Conservation (phyloP, 257 asterid genomes). For the Nyctanthes arbortristis region DNA sequence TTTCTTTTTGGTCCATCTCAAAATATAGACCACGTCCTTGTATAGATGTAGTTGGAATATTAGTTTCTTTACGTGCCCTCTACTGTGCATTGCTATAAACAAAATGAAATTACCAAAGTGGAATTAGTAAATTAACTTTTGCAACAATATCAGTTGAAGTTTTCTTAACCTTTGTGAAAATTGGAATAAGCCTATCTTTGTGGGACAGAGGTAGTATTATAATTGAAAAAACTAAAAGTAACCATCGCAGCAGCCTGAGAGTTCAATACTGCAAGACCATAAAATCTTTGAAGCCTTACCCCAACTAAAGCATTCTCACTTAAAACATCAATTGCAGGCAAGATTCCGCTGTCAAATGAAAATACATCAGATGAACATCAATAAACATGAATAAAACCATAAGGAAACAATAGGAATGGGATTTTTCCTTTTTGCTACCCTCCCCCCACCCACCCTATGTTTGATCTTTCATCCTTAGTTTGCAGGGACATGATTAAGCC, state of each 20-base stretch:
- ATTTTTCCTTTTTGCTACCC: neutral
- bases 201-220: too few species aligned
- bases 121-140: too few species aligned
- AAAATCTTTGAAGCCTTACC: constrained; percentile 40
- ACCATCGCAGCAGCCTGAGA: neutral
- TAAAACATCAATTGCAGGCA: constrained; percentile 66
- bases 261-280: neutral
- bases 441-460: too few species aligned
- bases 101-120: too few species aligned
- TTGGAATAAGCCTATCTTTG: too few species aligned
- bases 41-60: too few species aligned
- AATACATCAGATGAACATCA: constrained; percentile 20
- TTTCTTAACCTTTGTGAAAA: too few species aligned
- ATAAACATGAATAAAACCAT: neutral
- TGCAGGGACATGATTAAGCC: neutral
- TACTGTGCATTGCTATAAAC: too few species aligned
- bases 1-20: too few species aligned
- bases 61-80: too few species aligned
- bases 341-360: constrained; percentile 69
- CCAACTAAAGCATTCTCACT: constrained; percentile 50
- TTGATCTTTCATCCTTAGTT: neutral
- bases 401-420: neutral
- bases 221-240: neutral
- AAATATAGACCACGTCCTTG: too few species aligned
- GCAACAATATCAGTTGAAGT: too few species aligned